phyloP scores from a whole-genome alignment of 2,329 filamentous ascomycete species.

The Xylariaceae sp. region DNA sequence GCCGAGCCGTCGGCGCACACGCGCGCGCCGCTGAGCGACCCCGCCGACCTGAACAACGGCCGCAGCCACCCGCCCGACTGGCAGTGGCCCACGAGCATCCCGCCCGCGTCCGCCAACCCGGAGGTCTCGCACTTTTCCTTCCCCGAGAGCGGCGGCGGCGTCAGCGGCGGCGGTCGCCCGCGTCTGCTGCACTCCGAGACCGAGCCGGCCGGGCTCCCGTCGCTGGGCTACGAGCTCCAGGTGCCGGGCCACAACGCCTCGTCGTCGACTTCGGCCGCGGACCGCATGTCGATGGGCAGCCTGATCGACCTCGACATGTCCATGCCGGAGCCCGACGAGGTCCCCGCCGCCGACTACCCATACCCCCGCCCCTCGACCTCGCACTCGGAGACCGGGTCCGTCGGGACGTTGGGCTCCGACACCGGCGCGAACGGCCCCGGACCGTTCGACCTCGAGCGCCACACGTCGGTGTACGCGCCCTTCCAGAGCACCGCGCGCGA shows the following conservation, averaged over 20 bases:
- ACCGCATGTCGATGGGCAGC: slow-evolving; percentile 36
- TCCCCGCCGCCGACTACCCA: slow-evolving; percentile 42
- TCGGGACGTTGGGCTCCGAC: slow-evolving; percentile 51
- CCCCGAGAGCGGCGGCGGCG: slow-evolving; percentile 26
- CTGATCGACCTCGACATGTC: slow-evolving; percentile 50
- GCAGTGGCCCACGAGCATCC: slow-evolving; percentile 49
- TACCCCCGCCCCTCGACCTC: slow-evolving; percentile 43
- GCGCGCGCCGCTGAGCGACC: slow-evolving; percentile 48
- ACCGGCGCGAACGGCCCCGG: slow-evolving; percentile 38
- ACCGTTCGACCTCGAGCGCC: slow-evolving; percentile 57
- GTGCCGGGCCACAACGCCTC: too few relatives aligned
- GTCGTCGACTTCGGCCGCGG: slow-evolving; percentile 25
- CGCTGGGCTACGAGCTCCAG: slow-evolving; percentile 34
- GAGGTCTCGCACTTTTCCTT: slow-evolving; percentile 46
- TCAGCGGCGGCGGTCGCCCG: too few relatives aligned
- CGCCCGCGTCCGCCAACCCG: slow-evolving; percentile 45
- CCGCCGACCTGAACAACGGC: slow-evolving; percentile 45
- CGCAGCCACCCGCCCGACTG: slow-evolving; percentile 48
- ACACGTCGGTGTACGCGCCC: slow-evolving; percentile 46
- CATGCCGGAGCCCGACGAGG: slow-evolving; percentile 39
- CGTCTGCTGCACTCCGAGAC: slow-evolving; percentile 43
- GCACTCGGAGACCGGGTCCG: slow-evolving; percentile 49
- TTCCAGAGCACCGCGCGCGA: slow-evolving; percentile 36
- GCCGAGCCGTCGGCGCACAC: slow-evolving; percentile 33
- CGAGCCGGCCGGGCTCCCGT: slow-evolving; percentile 37